These are phyloP conservation scores for Sechiopsis laciniata DNA, from an alignment of 306 rosid genomes.

Conservation along the genomic window DNA sequence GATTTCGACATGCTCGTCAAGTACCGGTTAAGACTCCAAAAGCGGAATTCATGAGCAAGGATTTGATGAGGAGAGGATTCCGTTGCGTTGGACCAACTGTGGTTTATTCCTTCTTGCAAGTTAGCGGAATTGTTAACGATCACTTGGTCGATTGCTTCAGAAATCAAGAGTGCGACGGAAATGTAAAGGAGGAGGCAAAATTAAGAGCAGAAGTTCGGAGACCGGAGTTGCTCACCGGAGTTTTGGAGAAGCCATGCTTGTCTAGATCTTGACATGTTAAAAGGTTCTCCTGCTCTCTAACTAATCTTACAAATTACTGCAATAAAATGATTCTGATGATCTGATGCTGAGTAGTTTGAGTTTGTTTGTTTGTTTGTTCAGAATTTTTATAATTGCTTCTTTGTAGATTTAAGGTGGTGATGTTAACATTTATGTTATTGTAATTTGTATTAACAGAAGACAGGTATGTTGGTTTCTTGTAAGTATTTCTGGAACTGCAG, in stretches of 20 bases:
- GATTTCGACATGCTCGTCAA: slow-evolving; percentile 65
- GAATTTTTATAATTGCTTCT: background rate
- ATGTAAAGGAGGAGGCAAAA: slow-evolving; percentile 30
- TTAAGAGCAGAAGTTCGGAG: slow-evolving; percentile 27
- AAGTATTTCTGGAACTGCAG: background rate
- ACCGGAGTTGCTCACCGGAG: slow-evolving; percentile 25
- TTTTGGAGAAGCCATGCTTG: slow-evolving; percentile 29
- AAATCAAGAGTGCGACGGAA: slow-evolving; percentile 40
- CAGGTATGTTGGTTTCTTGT: slow-evolving; percentile 4
- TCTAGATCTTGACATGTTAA: slow-evolving; percentile 22
- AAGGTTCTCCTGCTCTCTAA: slow-evolving; percentile 6
- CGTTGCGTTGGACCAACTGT: slow-evolving; percentile 92
- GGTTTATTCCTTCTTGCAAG: slow-evolving; percentile 88
- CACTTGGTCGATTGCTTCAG: slow-evolving; percentile 69
- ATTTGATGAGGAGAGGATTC: slow-evolving; percentile 84
- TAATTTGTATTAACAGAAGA: slow-evolving; percentile 4
- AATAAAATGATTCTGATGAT: background rate
- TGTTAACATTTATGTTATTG: background rate
- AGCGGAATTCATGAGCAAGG: slow-evolving; percentile 81
- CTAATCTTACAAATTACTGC: slow-evolving; percentile 26
- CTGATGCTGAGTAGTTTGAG: background rate
- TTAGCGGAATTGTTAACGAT: slow-evolving; percentile 72
- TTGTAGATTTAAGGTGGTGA: slow-evolving; percentile 8
- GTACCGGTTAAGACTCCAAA: slow-evolving; percentile 85
- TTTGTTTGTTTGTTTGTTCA: background rate